Evolutionary conservation across 2,329 filamentous ascomycete genomes (phyloP), one percentile per base, ranked within the genome.

Genomic region (Cladophialophora carrionii): DNA sequence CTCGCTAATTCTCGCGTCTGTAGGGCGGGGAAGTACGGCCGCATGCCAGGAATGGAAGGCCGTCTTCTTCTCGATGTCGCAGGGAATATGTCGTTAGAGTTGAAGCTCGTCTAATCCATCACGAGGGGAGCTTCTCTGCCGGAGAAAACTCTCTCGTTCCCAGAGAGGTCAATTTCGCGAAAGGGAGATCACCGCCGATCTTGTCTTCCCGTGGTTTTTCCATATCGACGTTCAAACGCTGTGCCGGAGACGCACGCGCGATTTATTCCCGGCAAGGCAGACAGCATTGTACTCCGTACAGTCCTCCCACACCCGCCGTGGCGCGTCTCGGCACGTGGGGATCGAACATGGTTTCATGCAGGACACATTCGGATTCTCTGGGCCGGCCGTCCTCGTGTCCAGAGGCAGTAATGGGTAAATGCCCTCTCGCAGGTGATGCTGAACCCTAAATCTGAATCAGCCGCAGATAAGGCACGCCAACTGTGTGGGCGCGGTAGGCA

Each of bases 201-300:
- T 29, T 54, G 52, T n/a, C n/a, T 31, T 29, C n/a, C 52, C 22
- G 7, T 31, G 26, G 12, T 20, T 26, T 8, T 32, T 20, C 32
- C 32, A 20, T n/a, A n/a, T n/a, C n/a, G n/a, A n/a, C n/a, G n/a
- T n/a, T n/a, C n/a, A n/a, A n/a, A n/a, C n/a, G n/a, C n/a, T n/a
- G n/a, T n/a, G n/a, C n/a, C n/a, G n/a, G n/a, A n/a, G n/a, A n/a
- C n/a, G n/a, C n/a, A 61, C 46, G 58, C 41, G 58, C 58, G 58
- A 61, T 61, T 61, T 61, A 37, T 61, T n/a, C 10, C 49, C 48
- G 58, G 58, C 58, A 61, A 61, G 58, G 58, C 58, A 61, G 58
- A 61, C 58, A 54, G 17, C 26, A 20, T 24, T n/a, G 20, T 41
- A 31, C 9, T 51, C 37, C 22, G 26, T 20, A 6, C 29, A n/a